Conservation (phyloP, 805 yeast genomes). For the Kodamaea restingae region DNA sequence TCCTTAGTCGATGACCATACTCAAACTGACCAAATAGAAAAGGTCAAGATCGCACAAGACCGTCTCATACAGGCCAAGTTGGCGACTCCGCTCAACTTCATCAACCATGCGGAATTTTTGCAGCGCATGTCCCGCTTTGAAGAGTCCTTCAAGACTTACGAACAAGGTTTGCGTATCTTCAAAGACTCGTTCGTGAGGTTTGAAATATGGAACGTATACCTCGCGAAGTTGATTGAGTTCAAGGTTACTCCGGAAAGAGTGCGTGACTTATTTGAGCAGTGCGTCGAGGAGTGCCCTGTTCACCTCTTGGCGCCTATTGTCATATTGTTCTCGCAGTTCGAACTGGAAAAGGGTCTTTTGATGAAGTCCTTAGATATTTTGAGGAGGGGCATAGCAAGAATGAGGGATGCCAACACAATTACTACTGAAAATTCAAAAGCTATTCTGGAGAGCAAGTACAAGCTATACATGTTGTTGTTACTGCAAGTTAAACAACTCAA, state of each 20-base stretch:
- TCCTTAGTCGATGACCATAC: slow-evolving; percentile 42
- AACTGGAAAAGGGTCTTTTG: slow-evolving; percentile 50
- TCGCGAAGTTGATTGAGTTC: slow-evolving; percentile 44
- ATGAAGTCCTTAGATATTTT: slow-evolving; percentile 39
- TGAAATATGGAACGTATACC: slow-evolving; percentile 70
- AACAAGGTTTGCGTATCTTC: slow-evolving; percentile 62
- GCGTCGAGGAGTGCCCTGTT: slow-evolving; percentile 46
- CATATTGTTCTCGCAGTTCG: slow-evolving; percentile 58
- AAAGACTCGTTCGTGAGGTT: slow-evolving; percentile 49
- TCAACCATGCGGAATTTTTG: slow-evolving; percentile 62
- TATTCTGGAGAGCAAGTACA: slow-evolving; percentile 21
- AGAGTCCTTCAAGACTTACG: slow-evolving; percentile 58
- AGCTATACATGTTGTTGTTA: slow-evolving; percentile 15
- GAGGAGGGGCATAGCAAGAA: slow-evolving; percentile 13
- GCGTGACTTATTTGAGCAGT: slow-evolving; percentile 71
- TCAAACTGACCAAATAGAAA: slow-evolving; percentile 13
- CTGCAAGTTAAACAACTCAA: slow-evolving; percentile 4
- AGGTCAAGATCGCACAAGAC: slow-evolving; percentile 24
- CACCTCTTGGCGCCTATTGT: slow-evolving; percentile 46
- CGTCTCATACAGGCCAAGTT: slow-evolving; percentile 45
- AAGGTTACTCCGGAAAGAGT: slow-evolving; percentile 28
- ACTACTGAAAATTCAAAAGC: slow-evolving; percentile 12
- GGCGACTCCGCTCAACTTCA: slow-evolving; percentile 62
- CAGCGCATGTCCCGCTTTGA: slow-evolving; percentile 45
- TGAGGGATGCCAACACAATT: slow-evolving; percentile 6